Evolutionary conservation across 2,329 filamentous ascomycete species (phyloP), one percentile per base, ranked within the genome.

Genomic region (Aspergillus aculeatus): DNA sequence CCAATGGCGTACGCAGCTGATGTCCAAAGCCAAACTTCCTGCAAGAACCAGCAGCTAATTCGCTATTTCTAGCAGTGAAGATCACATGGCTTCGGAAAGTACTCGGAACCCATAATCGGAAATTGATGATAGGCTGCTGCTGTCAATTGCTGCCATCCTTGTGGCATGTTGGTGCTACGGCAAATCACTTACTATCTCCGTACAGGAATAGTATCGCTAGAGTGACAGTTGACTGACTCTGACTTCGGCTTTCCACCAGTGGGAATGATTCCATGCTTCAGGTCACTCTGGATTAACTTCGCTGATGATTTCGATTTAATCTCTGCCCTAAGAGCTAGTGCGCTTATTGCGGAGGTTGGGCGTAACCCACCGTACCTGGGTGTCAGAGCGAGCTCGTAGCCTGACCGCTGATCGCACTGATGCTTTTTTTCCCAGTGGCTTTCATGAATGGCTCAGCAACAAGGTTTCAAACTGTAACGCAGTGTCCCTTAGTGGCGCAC

Each of bases 171-270:
- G 32, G 41, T 35, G 7, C 11, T 48, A 32, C 53, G 26, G 41
- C 53, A 31, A 48, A 44, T 29, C 21, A 16, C 32, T 16, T 31
- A 16, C 32, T 16, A 35, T 35, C 14, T 16, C 12, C 32, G 14
- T 35, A 29, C 47, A 21, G n/a, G n/a, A 32, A 48, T 14, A 32
- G 41, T 31, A 47, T 19, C 4, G 41, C 41, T 52, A 21, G 19
- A 54, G 41, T 53, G 38, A 56, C 48, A 58, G 52, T 50, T 47
- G 24, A 38, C 50, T 54, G 21, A 26, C 50, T 49, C 31, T 47
- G 50, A 50, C 50, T 56, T 50, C 29, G 49, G 19, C 21, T 56
- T 57, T 48, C 58, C 55, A 12, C 62, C 61, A 66, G 62, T 68
- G 60, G 60, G 60, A 63, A 55, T 24, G 31, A 56, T 57, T 50